phyloP scores from a whole-genome alignment of 768 basidiomycete genomes.

The Melanogaster broomeanus region DNA sequence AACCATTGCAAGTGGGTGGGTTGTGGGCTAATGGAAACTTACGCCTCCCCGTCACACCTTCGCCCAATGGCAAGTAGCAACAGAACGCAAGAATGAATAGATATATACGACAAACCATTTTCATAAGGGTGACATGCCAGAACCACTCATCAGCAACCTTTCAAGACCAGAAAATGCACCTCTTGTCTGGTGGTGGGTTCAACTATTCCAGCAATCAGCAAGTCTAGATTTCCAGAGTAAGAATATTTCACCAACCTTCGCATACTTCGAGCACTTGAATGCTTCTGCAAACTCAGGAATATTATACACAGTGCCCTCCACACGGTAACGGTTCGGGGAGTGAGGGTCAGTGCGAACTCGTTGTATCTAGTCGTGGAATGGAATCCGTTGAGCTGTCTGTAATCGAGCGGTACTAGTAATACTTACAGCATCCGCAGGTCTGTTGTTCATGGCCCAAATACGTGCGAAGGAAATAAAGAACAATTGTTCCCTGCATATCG shows the following conservation, averaged over 20 bases:
- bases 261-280: conserved; percentile 76
- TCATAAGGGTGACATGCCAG: too few species aligned
- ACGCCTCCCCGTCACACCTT: too few species aligned
- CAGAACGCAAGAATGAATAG: conserved; percentile 1
- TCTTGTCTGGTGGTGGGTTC: conserved; percentile 79
- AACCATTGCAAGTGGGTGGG: too few species aligned
- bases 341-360: conserved; percentile 88
- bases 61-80: too few species aligned
- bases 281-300: conserved; percentile 87
- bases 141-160: too few species aligned
- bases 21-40: too few species aligned
- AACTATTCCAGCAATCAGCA: conserved; percentile 44
- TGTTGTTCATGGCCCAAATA: conserved; percentile 85
- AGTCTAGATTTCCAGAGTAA: background rate
- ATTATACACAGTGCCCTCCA: conserved; percentile 85
- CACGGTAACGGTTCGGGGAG: conserved; percentile 76
- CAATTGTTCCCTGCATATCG: conserved; percentile 72
- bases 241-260: conserved; percentile 55
- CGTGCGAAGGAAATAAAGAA: conserved; percentile 92
- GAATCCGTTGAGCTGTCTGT: background rate
- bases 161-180: conserved; percentile 80
- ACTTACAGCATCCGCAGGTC: conserved; percentile 73
- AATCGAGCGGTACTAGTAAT: background rate
- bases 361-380: conserved; percentile 54
- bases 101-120: background rate